Base-by-base conservation (phyloP, 768 basidiomycete species). In the Trichaptum fuscoviolaceum region DNA sequence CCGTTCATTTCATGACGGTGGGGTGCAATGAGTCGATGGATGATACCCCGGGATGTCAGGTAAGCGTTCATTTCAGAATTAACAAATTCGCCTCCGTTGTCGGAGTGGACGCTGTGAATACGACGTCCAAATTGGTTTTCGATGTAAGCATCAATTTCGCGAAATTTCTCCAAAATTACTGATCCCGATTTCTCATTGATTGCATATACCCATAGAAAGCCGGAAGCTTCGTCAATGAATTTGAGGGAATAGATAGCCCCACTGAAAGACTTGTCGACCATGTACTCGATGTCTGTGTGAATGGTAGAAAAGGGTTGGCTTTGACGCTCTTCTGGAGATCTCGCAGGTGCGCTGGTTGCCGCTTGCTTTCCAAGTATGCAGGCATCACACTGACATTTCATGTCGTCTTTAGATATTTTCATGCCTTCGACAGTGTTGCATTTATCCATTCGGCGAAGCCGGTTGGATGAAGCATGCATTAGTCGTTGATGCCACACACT, bases 1-100 rank as follows among this genome's bases (percentile, higher is more conserved):
- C 78, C 76, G 58, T 80, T 79, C 42, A 75, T 72, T 1, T 72
- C 57, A 1, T 75, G 76, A 0, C 75, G 71, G 67, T 79, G 69
- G 0, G 75, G 71, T 0, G 71, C 69, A 0, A 73, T 76, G 0
- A 66, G 68, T 62, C 77, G 69, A 12, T 64, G 68, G 0, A 60
- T n/a, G 18, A 76, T 75, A 1, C 77, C 75, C 18, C 72, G 62
- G 6, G 64, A 52, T 0, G 4, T 20, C 20, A 71, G 68, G 52
- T 69, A 71, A 1, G 18, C 36, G 9, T 70, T 34, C 63, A 75
- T 77, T 7, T 71, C 58, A 0, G 66, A 26, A 63, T 71, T 73
- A 2, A 72, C 58, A 58, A 72, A 78, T 67, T 78, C 75, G 1
- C 70, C 69, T 4, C 77, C 77, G 15, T 70, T 65, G 63, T 79